phyloP scores from a whole-genome alignment of 345 rosid genomes.

The Moricandia moricandioides region DNA sequence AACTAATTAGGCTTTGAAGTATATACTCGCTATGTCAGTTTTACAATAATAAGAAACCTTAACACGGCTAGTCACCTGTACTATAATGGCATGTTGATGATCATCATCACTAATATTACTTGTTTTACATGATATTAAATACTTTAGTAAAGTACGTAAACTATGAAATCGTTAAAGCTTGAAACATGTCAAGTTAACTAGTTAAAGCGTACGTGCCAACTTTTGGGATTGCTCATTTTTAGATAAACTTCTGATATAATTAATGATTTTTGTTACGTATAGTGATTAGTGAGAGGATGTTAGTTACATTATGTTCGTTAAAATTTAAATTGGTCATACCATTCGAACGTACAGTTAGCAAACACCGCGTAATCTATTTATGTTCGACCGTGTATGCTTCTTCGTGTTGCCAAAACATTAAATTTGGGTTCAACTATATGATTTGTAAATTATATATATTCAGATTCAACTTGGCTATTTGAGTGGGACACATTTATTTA shows the following conservation, averaged over 20 bases:
- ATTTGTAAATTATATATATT: not conserved
- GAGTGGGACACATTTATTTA: not conserved
- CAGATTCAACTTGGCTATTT: not conserved
- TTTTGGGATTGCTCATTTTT: not conserved
- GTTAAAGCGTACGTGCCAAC: not conserved
- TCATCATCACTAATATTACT: not conserved
- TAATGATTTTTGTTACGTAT: not conserved
- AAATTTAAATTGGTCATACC: not conserved
- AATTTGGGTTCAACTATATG: not conserved
- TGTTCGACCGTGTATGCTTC: not conserved
- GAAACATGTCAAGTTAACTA: not conserved
- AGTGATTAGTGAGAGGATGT: not conserved
- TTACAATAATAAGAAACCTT: not conserved
- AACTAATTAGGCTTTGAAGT: not conserved
- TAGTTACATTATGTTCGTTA: not conserved
- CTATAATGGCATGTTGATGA: not conserved
- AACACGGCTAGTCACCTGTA: not conserved
- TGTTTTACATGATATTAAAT: not conserved
- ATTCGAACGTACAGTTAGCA: not conserved
- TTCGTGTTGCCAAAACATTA: conserved; percentile 5
- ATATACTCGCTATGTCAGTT: not conserved
- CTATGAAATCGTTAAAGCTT: not conserved
- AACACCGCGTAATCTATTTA: not conserved
- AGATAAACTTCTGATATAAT: not conserved
- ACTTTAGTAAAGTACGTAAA: not conserved